Base-by-base conservation (phyloP, 495 filamentous ascomycete species). In the Hypomontagnella monticulosa region DNA sequence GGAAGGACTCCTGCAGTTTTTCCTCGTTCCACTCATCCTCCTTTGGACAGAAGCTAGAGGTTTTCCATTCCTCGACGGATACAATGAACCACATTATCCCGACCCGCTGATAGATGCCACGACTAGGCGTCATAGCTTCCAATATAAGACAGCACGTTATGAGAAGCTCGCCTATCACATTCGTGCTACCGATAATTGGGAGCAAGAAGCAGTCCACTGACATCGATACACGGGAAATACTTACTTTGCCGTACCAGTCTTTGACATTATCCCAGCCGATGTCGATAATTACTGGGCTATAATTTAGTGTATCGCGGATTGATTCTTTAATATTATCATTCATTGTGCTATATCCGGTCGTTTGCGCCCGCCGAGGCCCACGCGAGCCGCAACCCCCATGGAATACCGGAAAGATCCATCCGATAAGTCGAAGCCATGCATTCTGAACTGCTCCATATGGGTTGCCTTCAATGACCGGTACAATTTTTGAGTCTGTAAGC, bases 81-180 rank as follows among this genome's bases (percentile, higher is more conserved):
- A 49, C 14, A 4, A 9, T 7, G 30, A 49, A 15, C 3, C 15
- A 12, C 14, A 49, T n/a, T 19, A 51, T 20, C 7, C 50, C 50
- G n/a, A 53, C 27, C n/a, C 50, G 36, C 16, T 30, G 50, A 12
- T 53, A 53, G 20, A 41, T 8, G 10, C 37, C 37, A n/a, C 50
- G 34, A 12, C 50, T 41, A 18, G 50, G 50, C 5, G 50, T 41
- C 18, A 41, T 12, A 41, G 50, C 50, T 16, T 12, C 50, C 9
- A 53, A 4, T 53, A 53, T 40, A 16, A 53, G 50, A 51, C 32
- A 51, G 14, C 37, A n/a, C n/a, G n/a, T 19, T 7, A 51, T 36
- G 16, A 8, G 4, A 16, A n/a, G n/a, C n/a, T n/a, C n/a, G n/a
- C 12, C 6, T n/a, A 8, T 36, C 47, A 8, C 16, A n/a, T n/a